Evolutionary conservation across 2,329 filamentous ascomycete species (phyloP), one percentile per base, ranked within the genome.

Genomic region (Lecanicillium sp.): DNA sequence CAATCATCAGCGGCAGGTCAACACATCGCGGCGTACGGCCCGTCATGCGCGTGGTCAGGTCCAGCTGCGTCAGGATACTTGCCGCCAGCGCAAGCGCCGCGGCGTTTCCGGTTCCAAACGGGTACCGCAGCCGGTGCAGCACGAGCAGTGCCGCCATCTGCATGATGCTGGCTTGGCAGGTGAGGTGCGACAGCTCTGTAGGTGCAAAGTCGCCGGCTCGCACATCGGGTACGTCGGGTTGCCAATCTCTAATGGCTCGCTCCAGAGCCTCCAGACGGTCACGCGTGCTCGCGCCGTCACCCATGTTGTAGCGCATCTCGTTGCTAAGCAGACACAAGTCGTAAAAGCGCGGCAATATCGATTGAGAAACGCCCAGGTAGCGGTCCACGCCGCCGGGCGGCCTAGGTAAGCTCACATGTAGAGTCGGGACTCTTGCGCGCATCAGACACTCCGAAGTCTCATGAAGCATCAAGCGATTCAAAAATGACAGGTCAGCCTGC

Each of bases 151-250:
- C 46, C 2, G 48, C 48, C 4, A 46, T 35, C 4, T 46, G 49
- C 40, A 51, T 45, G 11, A 50, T 48, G 14, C 51, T 48, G 2
- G 45, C 48, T 18, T 57, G 54, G 11, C 51, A 53, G 30, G 54
- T 41, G 52, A 57, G 55, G 33, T 53, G 53, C 0, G 49, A 42
- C 3, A 54, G 43, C 19, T 56, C 54, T 9, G 35, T 32, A 1
- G 49, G 31, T 4, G 45, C 46, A 14, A 47, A 54, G 4, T 31
- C 29, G 1, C 18, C 40, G 7, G 33, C 41, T 32, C 55, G 52
- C 29, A 40, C 46, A 6, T 42, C 32, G 3, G 51, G 51, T 11
- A 50, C 42, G 3, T 37, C 19, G 1, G 53, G 53, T 15, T 46
- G 43, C 53, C 53, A 55, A 1, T 32, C 35, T 5, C 40, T 35